Percentiles rank a stretch among this genome's conserved stretches.
phyloP scores from a whole-genome alignment of 768 basidiomycete genomes.

The Termitomyces sp. region DNA sequence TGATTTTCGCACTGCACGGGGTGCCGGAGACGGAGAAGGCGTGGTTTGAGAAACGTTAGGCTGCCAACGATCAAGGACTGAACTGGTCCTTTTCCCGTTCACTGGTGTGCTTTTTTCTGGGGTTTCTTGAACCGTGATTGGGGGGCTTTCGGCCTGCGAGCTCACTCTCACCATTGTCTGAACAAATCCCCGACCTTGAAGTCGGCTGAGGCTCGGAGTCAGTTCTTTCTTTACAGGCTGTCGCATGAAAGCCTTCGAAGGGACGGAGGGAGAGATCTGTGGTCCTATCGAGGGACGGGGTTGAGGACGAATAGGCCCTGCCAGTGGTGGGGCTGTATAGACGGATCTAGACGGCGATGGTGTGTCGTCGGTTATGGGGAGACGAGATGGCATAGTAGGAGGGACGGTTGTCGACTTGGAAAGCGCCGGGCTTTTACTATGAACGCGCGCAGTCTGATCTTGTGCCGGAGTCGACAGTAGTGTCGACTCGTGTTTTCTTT shows the following conservation, averaged over 20 bases:
- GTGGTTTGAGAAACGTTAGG: slow-evolving; percentile 25
- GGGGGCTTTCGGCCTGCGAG: slow-evolving; percentile 41
- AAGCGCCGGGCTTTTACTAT: slow-evolving; percentile 3
- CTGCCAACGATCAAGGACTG: slow-evolving; percentile 74
- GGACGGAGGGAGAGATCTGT: slow-evolving; percentile 36
- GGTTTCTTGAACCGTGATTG: slow-evolving; percentile 24
- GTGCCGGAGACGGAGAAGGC: slow-evolving; percentile 35
- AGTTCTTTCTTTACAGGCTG: slow-evolving; percentile 57
- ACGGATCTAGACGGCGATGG: slow-evolving; percentile 28
- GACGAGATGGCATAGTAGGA: slow-evolving; percentile 20
- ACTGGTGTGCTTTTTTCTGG: slow-evolving; percentile 26
- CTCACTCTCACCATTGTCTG: slow-evolving; percentile 76
- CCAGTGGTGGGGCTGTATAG: slow-evolving; percentile 37
- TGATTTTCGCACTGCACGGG: slow-evolving; percentile 33
- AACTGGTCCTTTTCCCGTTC: slow-evolving; percentile 31
- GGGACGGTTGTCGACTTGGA: slow-evolving; percentile 5
- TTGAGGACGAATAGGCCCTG: slow-evolving; percentile 47
- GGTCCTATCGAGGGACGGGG: slow-evolving; percentile 40
- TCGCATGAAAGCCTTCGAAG: slow-evolving; percentile 58
- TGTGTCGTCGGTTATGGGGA: slow-evolving; percentile 15
- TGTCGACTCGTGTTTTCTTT: neutral
- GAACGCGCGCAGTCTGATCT: neutral
- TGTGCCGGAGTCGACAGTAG: neutral
- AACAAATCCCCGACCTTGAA: slow-evolving; percentile 84
- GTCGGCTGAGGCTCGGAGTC: slow-evolving; percentile 75